Evolutionary conservation across 352 stramenopile species (phyloP).

Genomic region (Phytophthora brassicae): DNA sequence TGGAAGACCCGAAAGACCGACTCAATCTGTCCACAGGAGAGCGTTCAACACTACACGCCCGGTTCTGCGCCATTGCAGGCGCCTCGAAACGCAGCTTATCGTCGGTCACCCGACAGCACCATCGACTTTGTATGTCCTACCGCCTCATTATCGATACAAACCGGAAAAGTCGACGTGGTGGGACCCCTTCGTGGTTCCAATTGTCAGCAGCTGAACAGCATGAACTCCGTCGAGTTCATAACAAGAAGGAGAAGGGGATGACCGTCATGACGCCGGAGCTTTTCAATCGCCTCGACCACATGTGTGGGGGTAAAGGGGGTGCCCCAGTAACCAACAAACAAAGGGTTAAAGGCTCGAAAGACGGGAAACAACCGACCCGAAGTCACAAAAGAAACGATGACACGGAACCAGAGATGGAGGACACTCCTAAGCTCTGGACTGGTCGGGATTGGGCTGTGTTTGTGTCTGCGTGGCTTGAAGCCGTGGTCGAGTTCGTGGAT

Average conservation of each 20-base stretch:
- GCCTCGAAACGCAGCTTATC: conserved; percentile 22
- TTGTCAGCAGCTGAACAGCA: conserved; percentile 30
- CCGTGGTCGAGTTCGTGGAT: conserved; percentile 39
- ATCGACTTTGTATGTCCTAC: conserved; percentile 36
- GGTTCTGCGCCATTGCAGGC: conserved; percentile 26
- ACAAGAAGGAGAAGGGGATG: conserved; percentile 37
- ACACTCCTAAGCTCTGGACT: conserved; percentile 19
- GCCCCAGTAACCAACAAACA: too few species aligned
- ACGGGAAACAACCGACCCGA: too few species aligned
- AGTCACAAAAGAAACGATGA: conserved; percentile 20
- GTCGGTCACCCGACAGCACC: conserved; percentile 31
- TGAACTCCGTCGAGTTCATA: conserved; percentile 26
- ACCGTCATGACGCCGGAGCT: conserved; percentile 26
- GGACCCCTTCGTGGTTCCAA: conserved; percentile 34
- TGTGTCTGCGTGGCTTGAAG: conserved; percentile 37
- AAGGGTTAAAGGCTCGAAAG: too few species aligned
- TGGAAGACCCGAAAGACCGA: conserved; percentile 34
- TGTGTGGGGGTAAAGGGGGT: conserved; percentile 20
- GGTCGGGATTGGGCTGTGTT: conserved; percentile 33
- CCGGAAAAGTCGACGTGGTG: conserved; percentile 15
- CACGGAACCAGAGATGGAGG: background rate
- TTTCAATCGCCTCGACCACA: conserved; percentile 26
- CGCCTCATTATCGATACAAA: conserved; percentile 37
- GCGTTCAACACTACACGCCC: conserved; percentile 27
- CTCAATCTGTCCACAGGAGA: conserved; percentile 23